Percentiles rank a stretch among this genome's conserved stretches.
phyloP scores from a whole-genome alignment of 2,329 filamentous ascomycete genomes.

The Corynespora cassiicola region DNA sequence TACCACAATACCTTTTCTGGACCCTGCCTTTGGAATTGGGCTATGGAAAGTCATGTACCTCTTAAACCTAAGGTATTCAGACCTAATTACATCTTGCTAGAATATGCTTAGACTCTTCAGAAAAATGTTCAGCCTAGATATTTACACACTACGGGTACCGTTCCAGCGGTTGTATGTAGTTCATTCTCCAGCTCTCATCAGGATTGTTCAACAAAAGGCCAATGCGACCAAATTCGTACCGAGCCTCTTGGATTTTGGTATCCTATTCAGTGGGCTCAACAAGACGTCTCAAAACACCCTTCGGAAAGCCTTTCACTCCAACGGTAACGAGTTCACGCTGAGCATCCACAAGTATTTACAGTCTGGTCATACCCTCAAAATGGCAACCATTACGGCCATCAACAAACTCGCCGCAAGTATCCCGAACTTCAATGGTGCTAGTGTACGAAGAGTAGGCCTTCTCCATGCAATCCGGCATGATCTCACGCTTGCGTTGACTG shows the following conservation, averaged over 20 bases:
- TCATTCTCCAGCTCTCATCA: constrained; percentile 45
- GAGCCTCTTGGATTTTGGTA: constrained; percentile 38
- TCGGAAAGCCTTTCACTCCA: constrained; percentile 28
- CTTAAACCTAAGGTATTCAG: constrained; percentile 17
- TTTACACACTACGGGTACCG: constrained; percentile 51
- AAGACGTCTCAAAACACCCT: constrained; percentile 21
- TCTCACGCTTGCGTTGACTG: constrained; percentile 46
- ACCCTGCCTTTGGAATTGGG: constrained; percentile 20
- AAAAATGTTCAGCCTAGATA: constrained; percentile 10
- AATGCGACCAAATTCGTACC: constrained; percentile 48
- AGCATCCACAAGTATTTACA: constrained; percentile 45
- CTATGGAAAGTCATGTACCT: constrained; percentile 20
- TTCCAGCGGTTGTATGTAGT: constrained; percentile 53
- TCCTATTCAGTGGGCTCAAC: constrained; percentile 35
- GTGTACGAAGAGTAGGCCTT: constrained; percentile 8
- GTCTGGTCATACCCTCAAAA: constrained; percentile 37
- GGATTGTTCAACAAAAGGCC: constrained; percentile 47
- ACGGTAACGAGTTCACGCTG: constrained; percentile 47
- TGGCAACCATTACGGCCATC: constrained; percentile 45
- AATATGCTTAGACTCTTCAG: background rate
- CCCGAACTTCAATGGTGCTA: constrained; percentile 15
- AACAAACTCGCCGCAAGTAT: constrained; percentile 34
- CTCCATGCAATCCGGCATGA: constrained; percentile 35
- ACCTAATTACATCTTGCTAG: background rate
- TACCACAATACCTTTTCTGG: constrained; percentile 22